Evolutionary conservation across 1,139 yeast genomes (phyloP), one percentile per base, ranked within the genome.

Genomic region (Diutina ranongensis): DNA sequence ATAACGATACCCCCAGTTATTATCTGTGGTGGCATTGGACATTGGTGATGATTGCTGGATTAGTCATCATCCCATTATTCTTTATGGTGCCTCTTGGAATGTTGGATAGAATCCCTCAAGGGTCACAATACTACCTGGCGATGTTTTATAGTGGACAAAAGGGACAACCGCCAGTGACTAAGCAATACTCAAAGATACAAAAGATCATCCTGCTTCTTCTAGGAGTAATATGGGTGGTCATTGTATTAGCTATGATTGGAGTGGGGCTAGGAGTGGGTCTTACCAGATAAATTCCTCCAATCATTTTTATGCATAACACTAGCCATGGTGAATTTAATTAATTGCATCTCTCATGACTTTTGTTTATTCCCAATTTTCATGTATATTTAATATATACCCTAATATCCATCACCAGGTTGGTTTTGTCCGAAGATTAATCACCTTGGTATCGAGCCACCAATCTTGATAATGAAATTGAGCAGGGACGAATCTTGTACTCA

Each of bases 261-360:
- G 42, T 38, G 31, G 42, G 42, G 19, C 28, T 38, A 16, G 42
- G 28, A 10, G 42, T 38, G 21, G 42, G 42, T 5, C 42, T 38
- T 13, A 38, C 42, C 19, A 22, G 21, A 10, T 10, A 15, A n/a
- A n/a, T n/a, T n/a, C n/a, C n/a, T n/a, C n/a, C n/a, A n/a, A n/a
- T n/a, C n/a, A n/a, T n/a, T n/a, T n/a, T 20, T 25, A 25, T 7
- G 10, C 5, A 5, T 7, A 10, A 25, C 28, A 25, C 10, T 25
- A 10, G 28, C 28, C 28, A 25, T 25, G 28, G 28, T 10, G 10
- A 25, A n/a, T n/a, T n/a, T n/a, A n/a, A n/a, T n/a, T n/a, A n/a
- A n/a, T n/a, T n/a, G n/a, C n/a, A n/a, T n/a, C n/a, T n/a, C n/a
- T n/a, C n/a, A n/a, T n/a, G n/a, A n/a, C n/a, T n/a, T n/a, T n/a